Base-by-base conservation (phyloP, 1,284 basidiomycete species). In the Sporisorium scitamineum region DNA sequence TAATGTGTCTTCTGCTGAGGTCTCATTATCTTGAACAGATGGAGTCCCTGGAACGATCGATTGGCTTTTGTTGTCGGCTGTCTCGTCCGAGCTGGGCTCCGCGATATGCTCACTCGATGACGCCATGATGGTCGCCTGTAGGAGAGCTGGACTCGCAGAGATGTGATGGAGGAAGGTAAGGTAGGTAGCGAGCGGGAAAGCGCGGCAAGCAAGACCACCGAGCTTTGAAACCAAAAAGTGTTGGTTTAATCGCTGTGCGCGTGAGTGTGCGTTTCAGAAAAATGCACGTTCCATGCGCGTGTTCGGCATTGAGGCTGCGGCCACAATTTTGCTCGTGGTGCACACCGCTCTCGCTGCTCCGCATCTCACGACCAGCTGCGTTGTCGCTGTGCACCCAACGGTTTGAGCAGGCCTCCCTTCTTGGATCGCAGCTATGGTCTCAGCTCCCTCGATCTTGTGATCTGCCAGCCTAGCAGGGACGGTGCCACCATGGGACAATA, bases 241-340 rank as follows among this genome's bases (percentile, higher is more conserved):
- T 70, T 70, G 67, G 67, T 70, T 51, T 56, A 24, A 44, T 39
- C 48, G 53, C 58, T 44, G 59, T 45, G 58, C 47, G 54, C 22
- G 52, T 59, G 65, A 44, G 59, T 54, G 55, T 51, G 39, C n/a
- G 41, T 32, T 13, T 50, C 24, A 14, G 5, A 31, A 51, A 29
- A 31, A 52, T 44, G 58, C 66, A 59, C 60, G 55, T 50, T 51
- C 55, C 66, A 55, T 42, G 48, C 55, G 60, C 44, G 32, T 54
- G 14, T n/a, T 47, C 29, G 22, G 47, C 31, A 26, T 7, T 5
- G 18, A 54, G 11, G 32, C 55, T 37, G 54, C 44, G 32, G 31
- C 22, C 24, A 45, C 27, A 26, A 37, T 14, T 34, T 20, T 26
- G 27, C 27, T n/a, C 26, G 24, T 44, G 44, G 18, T 50, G 29